Evolutionary conservation across 768 basidiomycete species (phyloP).

Genomic region (Podaxis mareebaensis): DNA sequence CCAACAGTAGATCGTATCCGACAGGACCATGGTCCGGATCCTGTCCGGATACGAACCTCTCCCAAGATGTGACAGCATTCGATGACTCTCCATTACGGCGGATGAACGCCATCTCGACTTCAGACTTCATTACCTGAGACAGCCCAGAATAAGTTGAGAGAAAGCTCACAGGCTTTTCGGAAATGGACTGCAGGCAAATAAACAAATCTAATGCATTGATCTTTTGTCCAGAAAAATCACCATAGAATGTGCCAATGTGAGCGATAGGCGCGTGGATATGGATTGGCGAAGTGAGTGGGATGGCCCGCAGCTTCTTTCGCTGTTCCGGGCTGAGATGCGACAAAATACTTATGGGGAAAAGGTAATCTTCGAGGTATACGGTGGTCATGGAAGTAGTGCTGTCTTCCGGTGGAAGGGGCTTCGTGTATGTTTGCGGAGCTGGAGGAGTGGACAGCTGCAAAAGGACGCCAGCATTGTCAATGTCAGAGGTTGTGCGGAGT

Average conservation of each 20-base stretch:
- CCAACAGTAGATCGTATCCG: background rate
- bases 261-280: background rate
- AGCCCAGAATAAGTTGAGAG: background rate
- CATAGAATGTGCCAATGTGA: background rate
- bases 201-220: background rate
- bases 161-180: background rate
- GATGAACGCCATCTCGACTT: background rate
- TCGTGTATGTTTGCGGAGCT: background rate
- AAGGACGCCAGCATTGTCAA: too few relatives aligned
- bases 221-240: background rate
- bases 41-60: background rate
- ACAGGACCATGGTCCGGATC: background rate
- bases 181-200: background rate
- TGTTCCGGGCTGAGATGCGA: background rate
- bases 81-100: background rate
- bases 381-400: background rate
- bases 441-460: too few relatives aligned
- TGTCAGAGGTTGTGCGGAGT: too few relatives aligned
- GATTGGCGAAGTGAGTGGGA: background rate
- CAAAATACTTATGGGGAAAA: background rate
- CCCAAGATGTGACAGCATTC: background rate
- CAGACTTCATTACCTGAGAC: background rate
- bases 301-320: background rate
- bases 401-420: background rate
- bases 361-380: background rate